Evolutionary conservation across 2,329 filamentous ascomycete species (phyloP).

Genomic region (Westerdykella sp.): DNA sequence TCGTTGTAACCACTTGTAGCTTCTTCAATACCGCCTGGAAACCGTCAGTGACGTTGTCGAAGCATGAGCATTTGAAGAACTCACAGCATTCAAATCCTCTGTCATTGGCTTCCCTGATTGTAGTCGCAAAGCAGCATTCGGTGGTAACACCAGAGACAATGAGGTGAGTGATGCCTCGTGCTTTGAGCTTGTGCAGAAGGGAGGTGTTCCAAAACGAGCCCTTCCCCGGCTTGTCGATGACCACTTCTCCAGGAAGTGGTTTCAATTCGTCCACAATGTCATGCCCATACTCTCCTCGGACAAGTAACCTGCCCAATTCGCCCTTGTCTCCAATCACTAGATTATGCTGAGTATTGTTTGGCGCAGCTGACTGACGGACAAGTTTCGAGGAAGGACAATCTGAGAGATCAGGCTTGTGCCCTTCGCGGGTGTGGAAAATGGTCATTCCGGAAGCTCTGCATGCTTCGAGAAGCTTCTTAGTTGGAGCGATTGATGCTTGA

Average conservation of each 20-base stretch:
- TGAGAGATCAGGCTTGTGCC: constrained; percentile 47
- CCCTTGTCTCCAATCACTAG: constrained; percentile 49
- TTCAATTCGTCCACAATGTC: constrained; percentile 51
- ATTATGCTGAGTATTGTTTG: constrained; percentile 40
- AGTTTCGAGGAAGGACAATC: constrained; percentile 49
- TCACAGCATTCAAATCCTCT: constrained; percentile 56
- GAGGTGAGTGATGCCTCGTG: constrained; percentile 52
- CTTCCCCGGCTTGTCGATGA: constrained; percentile 56
- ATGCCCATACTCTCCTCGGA: constrained; percentile 51
- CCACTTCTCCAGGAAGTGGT: constrained; percentile 47
- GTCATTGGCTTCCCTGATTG: constrained; percentile 52
- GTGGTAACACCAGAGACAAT: constrained; percentile 54
- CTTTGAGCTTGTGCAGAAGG: constrained; percentile 49
- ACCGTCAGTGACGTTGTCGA: constrained; percentile 19
- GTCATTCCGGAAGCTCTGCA: constrained; percentile 41
- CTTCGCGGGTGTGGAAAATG: constrained; percentile 47
- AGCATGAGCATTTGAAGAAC: constrained; percentile 1
- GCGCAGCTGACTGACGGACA: constrained; percentile 45
- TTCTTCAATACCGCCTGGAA: constrained; percentile 35
- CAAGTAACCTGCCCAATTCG: constrained; percentile 48
- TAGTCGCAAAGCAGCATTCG: constrained; percentile 54
- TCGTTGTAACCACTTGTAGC: constrained; percentile 46
- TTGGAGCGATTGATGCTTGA: constrained; percentile 37
- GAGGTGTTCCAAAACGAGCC: constrained; percentile 54
- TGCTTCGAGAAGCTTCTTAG: constrained; percentile 39